phyloP scores from a whole-genome alignment of 2,329 filamentous ascomycete species.

The Colletotrichum sp. region DNA sequence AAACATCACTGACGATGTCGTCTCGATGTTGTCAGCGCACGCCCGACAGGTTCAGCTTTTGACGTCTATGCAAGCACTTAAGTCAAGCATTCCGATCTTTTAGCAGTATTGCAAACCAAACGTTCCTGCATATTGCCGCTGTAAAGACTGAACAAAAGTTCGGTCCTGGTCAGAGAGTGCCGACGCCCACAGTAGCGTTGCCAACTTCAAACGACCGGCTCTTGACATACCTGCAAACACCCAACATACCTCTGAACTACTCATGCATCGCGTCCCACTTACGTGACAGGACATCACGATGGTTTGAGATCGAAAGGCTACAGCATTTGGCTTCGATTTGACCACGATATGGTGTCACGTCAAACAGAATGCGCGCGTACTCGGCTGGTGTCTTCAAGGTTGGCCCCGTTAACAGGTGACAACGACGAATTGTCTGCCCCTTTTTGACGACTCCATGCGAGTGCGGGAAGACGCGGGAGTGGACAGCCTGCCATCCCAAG shows the following conservation, averaged over 20 bases:
- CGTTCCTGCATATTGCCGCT: background rate
- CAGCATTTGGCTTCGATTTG: background rate
- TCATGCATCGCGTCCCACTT: background rate
- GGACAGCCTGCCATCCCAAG: slow-evolving; percentile 17
- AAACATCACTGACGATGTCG: background rate
- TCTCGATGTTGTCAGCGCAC: background rate
- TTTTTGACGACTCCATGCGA: slow-evolving; percentile 5
- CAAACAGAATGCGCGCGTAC: background rate
- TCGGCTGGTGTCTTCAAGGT: background rate
- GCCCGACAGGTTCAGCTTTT: background rate
- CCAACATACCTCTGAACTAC: background rate
- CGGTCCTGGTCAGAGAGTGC: background rate
- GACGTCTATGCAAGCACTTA: background rate
- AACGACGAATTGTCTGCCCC: background rate
- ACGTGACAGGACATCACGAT: background rate
- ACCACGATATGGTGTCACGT: background rate
- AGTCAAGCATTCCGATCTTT: background rate
- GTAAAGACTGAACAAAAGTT: background rate
- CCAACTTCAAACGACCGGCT: background rate
- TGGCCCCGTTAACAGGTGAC: background rate
- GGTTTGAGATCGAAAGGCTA: background rate
- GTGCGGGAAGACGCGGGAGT: background rate
- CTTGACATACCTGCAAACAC: background rate
- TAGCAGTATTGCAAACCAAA: too few relatives aligned
- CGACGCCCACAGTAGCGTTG: background rate